A percentile compares a stretch with the other conserved stretches of the same genome.
Conservation (phyloP, 441 rosid genomes). For the Biscutella laevigata region DNA sequence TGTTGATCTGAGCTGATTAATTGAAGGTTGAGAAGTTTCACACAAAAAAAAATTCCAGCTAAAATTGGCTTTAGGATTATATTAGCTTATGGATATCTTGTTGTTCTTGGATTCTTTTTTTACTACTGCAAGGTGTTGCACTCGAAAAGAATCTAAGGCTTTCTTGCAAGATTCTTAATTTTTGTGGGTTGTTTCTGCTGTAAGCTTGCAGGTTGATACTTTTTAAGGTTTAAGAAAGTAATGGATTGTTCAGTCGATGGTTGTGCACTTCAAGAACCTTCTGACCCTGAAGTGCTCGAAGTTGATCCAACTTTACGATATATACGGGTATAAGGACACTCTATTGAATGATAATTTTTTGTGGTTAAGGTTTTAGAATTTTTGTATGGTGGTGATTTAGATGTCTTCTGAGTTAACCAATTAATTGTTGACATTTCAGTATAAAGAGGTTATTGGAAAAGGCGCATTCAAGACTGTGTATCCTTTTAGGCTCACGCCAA, state of each 20-base stretch:
- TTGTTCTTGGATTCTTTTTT: slow-evolving; percentile 3
- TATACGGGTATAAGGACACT: slow-evolving; percentile 41
- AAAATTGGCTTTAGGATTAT: background rate
- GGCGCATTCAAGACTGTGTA: slow-evolving; percentile 79
- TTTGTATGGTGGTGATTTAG: background rate
- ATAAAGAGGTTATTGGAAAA: slow-evolving; percentile 53
- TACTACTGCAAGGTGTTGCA: background rate
- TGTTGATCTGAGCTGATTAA: slow-evolving; percentile 6
- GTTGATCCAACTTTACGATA: slow-evolving; percentile 71
- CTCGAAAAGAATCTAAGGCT: background rate
- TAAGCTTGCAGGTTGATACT: slow-evolving; percentile 11
- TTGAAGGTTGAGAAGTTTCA: background rate
- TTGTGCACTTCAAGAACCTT: slow-evolving; percentile 46
- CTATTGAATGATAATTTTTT: background rate
- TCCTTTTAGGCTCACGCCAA: slow-evolving; percentile 27
- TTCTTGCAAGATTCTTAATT: background rate
- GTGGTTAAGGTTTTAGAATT: background rate
- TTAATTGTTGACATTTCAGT: slow-evolving; percentile 32
- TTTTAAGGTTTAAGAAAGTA: slow-evolving; percentile 17
- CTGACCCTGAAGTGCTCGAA: slow-evolving; percentile 70
- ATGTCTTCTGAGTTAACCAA: background rate
- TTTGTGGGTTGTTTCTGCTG: background rate
- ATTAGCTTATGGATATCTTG: background rate
- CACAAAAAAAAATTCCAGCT: background rate
- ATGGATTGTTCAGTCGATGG: slow-evolving; percentile 53